Evolutionary conservation across 352 stramenopile genomes (phyloP), one percentile per base, ranked within the genome.

Genomic region (Globisporangium splendens): DNA sequence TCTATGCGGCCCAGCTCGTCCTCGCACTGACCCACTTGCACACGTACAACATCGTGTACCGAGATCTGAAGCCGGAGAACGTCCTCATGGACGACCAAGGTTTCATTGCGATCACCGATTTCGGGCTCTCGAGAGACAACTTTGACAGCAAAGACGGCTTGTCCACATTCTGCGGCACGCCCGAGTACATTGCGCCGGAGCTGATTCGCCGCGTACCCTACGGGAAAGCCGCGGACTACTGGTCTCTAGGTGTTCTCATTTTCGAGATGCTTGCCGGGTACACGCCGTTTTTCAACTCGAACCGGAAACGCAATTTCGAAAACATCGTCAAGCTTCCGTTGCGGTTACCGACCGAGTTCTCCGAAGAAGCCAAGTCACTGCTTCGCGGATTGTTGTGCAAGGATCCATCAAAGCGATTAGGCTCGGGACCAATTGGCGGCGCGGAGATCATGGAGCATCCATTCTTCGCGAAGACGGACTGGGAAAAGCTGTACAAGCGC

Each of bases 91-190:
- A 94, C 55, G 79, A 91, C 51, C 50, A 82, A 46, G 88, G 88
- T 8, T 94, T 89, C 62, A 79, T 96, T 49, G 88, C 86, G 14
- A 68, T 96, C n/a, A 93, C 87, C 6, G 88, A 96, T 54, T 94
- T 96, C 61, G 88, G 88, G n/a, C 65, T 95, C 8, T 93, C 84
- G 10, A 79, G 84, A 44, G 84, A 93, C 59, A 77, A 80, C 35
- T 75, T 90, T 14, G 84, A 91, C 54, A 83, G 78, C 48, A 91
- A 88, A 50, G 81, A 91, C 47, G 81, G 81, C 17, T 71, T 91
- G 58, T 73, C 88, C 51, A 96, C 85, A 0, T 93, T 92, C 59
- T 91, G 83, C 31, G 86, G 86, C 10, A 95, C 86, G 21, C 86
- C 86, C 8, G 83, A 95, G 68, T 95, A 93, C 67, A 90, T 95